phyloP scores from a whole-genome alignment of 2,329 filamentous ascomycete genomes.

The Fusarium euwallaceae region DNA sequence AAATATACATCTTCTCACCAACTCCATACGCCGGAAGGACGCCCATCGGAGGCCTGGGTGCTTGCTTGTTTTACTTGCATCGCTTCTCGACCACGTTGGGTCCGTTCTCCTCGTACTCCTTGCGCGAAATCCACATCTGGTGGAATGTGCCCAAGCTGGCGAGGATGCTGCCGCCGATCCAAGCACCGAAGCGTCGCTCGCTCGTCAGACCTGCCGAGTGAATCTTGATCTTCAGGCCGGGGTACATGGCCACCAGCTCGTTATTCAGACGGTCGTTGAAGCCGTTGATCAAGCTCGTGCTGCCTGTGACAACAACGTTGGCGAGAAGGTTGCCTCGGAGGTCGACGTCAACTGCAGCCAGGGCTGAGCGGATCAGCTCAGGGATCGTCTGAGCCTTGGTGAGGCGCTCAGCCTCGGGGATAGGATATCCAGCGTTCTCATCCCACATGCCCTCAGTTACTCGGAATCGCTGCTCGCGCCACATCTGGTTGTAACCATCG shows the following conservation, averaged over 20 bases:
- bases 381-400: conserved; percentile 85
- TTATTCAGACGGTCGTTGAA: conserved; percentile 91
- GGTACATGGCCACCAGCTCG: conserved; percentile 85
- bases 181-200: conserved; percentile 91
- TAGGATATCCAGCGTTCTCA: conserved; percentile 77
- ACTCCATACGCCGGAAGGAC: conserved; percentile 53
- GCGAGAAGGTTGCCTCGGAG: conserved; percentile 84
- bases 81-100: conserved; percentile 92
- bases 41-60: conserved; percentile 18
- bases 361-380: conserved; percentile 81
- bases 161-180: conserved; percentile 97
- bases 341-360: conserved; percentile 89
- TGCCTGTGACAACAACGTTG: conserved; percentile 94
- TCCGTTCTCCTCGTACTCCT: conserved; percentile 98
- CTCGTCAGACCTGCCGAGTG: conserved; percentile 87
- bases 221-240: conserved; percentile 87
- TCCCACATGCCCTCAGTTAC: conserved; percentile 94
- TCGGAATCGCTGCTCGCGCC: conserved; percentile 87
- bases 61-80: conserved; percentile 76
- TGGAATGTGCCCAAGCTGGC: conserved; percentile 97
- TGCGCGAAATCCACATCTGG: conserved; percentile 98
- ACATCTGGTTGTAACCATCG: conserved; percentile 95
- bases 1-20: conserved; percentile 48
- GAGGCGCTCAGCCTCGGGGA: conserved; percentile 59
- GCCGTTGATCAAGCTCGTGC: conserved; percentile 87